Evolutionary conservation across 2,329 filamentous ascomycete genomes (phyloP).

Genomic region (Clarireedia homoeocarpa): DNA sequence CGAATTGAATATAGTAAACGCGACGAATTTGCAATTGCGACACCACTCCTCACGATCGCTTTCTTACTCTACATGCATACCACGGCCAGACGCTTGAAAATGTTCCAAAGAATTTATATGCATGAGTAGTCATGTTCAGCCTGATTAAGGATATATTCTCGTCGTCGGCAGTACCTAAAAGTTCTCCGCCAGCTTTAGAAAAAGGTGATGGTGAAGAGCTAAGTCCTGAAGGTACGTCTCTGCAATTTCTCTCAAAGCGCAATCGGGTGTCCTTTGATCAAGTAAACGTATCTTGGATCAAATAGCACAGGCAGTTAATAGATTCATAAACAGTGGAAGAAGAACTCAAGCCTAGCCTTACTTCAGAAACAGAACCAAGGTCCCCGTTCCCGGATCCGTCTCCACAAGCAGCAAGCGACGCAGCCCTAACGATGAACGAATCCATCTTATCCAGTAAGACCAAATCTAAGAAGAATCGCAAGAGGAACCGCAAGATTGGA

Average conservation of each 20-base stretch:
- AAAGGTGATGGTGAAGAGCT: neutral
- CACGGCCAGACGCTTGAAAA: no score
- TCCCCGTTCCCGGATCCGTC: neutral
- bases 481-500: neutral
- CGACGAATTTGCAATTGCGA: no score
- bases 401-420: neutral
- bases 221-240: conserved; percentile 1
- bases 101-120: neutral
- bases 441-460: neutral
- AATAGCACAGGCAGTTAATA: no score
- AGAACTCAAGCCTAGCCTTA: no score
- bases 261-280: no score
- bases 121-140: neutral
- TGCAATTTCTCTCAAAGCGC: no score
- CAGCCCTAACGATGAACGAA: neutral
- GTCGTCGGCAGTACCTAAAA: neutral
- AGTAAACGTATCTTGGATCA: no score
- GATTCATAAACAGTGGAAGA: no score
- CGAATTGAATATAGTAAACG: no score
- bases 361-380: no score
- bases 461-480: neutral
- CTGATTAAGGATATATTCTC: conserved; percentile 1
- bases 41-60: no score
- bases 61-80: no score
- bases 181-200: neutral